Conservation (phyloP, 768 basidiomycete genomes). For the Tubosaeta brunneosetosa region DNA sequence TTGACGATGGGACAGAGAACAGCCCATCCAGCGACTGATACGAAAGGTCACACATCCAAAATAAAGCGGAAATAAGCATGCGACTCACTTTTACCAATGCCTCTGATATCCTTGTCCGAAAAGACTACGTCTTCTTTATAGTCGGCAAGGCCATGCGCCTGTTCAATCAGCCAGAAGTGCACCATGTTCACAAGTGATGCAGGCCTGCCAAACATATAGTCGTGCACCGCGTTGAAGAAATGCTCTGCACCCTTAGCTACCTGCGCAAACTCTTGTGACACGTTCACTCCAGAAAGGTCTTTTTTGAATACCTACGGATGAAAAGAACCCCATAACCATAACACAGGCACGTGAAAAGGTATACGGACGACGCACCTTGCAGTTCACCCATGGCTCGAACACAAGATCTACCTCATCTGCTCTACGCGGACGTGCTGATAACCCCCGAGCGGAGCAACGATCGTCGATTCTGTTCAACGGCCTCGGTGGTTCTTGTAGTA, state of each 20-base stretch:
- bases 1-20: too few species aligned
- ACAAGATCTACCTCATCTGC: slow-evolving; percentile 58
- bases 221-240: too few species aligned
- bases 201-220: too few species aligned
- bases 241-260: slow-evolving; percentile 50
- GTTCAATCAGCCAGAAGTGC: too few species aligned
- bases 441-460: slow-evolving; percentile 73
- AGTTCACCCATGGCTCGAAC: slow-evolving; percentile 67
- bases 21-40: too few species aligned
- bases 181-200: too few species aligned
- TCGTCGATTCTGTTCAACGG: slow-evolving; percentile 59
- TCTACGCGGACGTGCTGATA: slow-evolving; percentile 89
- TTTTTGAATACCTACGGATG: slow-evolving; percentile 55
- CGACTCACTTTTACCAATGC: slow-evolving; percentile 71
- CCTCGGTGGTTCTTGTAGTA: slow-evolving; percentile 76
- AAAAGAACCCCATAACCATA: slow-evolving; percentile 1
- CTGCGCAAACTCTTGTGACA: slow-evolving; percentile 59
- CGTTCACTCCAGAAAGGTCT: slow-evolving; percentile 58
- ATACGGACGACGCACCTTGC: not conserved
- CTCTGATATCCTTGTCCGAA: slow-evolving; percentile 52
- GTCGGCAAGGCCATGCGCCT: too few species aligned
- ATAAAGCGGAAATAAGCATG: not conserved
- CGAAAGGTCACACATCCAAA: slow-evolving; percentile 11
- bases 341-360: slow-evolving; percentile 37
- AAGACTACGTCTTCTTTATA: slow-evolving; percentile 50